phyloP scores from a whole-genome alignment of 164 flowering plant species.

The Buxus sempervirens region DNA sequence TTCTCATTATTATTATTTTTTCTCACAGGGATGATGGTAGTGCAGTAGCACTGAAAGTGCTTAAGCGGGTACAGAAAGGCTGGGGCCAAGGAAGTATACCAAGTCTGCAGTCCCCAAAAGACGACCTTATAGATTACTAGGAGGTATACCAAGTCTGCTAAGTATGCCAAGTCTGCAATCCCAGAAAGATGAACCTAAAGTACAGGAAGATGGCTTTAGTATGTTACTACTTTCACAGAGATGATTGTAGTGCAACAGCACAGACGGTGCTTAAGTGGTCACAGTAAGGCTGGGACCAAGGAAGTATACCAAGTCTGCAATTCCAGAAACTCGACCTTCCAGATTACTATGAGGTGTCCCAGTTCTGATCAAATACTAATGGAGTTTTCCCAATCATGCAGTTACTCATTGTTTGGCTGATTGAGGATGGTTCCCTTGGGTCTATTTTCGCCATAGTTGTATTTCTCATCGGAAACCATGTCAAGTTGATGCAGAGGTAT shows the following conservation, averaged over 20 bases:
- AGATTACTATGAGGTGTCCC: slow-evolving; percentile 37
- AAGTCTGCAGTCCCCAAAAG: slow-evolving; percentile 38
- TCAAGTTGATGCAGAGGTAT: background rate
- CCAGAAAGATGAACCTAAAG: background rate
- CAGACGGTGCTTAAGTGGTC: slow-evolving; percentile 59
- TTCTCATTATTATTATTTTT: background rate
- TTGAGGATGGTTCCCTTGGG: background rate
- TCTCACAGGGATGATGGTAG: slow-evolving; percentile 91
- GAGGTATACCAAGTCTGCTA: slow-evolving; percentile 22
- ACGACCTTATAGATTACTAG: slow-evolving; percentile 44
- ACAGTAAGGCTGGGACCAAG: slow-evolving; percentile 88
- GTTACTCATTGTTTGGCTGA: background rate
- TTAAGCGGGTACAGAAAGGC: slow-evolving; percentile 70
- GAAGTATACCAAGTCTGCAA: slow-evolving; percentile 42
- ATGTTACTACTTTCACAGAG: no score
- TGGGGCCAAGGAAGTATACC: slow-evolving; percentile 79
- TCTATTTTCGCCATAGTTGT: background rate
- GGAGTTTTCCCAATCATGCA: background rate
- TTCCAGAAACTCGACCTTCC: slow-evolving; percentile 36
- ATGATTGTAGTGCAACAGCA: slow-evolving; percentile 81
- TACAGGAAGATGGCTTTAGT: background rate
- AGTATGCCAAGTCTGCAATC: background rate
- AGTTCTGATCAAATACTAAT: background rate
- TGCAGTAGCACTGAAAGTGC: slow-evolving; percentile 56
- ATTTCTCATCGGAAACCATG: slow-evolving; percentile 6